A percentile compares a stretch with the other conserved stretches of the same genome.
These are phyloP conservation scores for Peronospora belbahrii DNA, from an alignment of 352 stramenopile genomes.

Conservation along the genomic window DNA sequence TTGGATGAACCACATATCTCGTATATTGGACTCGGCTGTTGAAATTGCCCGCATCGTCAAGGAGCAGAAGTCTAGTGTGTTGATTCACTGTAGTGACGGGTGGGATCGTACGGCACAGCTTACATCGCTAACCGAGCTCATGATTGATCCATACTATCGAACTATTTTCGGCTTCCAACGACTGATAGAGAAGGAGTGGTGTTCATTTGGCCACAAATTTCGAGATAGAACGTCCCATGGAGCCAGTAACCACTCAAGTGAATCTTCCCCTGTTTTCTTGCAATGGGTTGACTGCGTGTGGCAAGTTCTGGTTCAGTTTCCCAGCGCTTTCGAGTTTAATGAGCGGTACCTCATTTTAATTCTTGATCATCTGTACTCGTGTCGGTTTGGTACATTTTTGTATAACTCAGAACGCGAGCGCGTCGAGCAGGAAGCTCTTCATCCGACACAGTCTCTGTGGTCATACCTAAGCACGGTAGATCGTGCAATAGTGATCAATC, in stretches of 20 bases:
- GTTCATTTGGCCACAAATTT: slow-evolving; percentile 87
- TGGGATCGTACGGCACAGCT: slow-evolving; percentile 95
- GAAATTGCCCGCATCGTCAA: slow-evolving; percentile 80
- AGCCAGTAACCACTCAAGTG: slow-evolving; percentile 42
- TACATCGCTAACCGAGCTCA: slow-evolving; percentile 66
- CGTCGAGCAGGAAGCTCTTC: slow-evolving; percentile 36
- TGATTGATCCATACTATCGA: slow-evolving; percentile 88
- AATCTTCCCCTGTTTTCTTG: slow-evolving; percentile 96
- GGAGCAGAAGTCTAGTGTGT: slow-evolving; percentile 84
- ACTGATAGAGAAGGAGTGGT: slow-evolving; percentile 88
- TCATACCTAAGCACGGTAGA: slow-evolving; percentile 66
- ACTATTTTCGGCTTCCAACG: slow-evolving; percentile 80
- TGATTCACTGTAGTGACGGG: slow-evolving; percentile 97
- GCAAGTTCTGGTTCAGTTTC: slow-evolving; percentile 71
- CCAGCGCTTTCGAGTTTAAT: slow-evolving; percentile 82
- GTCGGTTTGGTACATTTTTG: slow-evolving; percentile 90
- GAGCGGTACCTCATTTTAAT: slow-evolving; percentile 75
- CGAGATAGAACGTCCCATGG: slow-evolving; percentile 61
- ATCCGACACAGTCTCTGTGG: slow-evolving; percentile 68
- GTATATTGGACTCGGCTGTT: slow-evolving; percentile 73
- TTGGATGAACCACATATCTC: slow-evolving; percentile 73
- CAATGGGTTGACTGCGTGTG: slow-evolving; percentile 87
- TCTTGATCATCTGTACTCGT: slow-evolving; percentile 76
- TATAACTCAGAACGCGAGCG: slow-evolving; percentile 90
- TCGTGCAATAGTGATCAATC: slow-evolving; percentile 50